Evolutionary conservation across 2,329 filamentous ascomycete genomes (phyloP).

Genomic region (Calonectria crousiana): DNA sequence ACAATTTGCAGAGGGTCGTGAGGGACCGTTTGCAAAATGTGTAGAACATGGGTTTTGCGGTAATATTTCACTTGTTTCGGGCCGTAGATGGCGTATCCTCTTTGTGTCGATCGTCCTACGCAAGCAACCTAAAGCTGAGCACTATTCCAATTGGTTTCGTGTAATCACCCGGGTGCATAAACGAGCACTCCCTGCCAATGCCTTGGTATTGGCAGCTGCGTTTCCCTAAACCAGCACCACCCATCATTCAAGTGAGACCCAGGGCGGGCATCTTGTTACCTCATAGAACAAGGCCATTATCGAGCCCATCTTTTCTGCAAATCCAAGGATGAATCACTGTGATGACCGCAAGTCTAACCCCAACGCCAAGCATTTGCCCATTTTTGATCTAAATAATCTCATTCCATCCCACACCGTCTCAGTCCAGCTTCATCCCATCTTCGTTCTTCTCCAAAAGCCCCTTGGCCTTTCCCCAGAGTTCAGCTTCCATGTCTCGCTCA

Average conservation of each 20-base stretch:
- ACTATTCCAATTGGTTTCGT: neutral
- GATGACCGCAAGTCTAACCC: neutral
- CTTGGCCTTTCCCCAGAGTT: constrained; percentile 73
- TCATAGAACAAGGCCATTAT: neutral
- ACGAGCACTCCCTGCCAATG: neutral
- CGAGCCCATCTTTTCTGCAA: neutral
- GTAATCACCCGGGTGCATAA: neutral
- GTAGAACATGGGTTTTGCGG: neutral
- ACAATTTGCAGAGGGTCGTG: neutral
- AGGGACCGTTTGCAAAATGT: neutral
- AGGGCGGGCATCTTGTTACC: neutral
- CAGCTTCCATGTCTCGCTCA: constrained; percentile 84
- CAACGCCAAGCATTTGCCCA: neutral
- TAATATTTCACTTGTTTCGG: neutral
- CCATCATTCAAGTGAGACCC: neutral
- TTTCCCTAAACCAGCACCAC: neutral
- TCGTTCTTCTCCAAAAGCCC: constrained; percentile 51
- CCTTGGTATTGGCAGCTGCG: neutral
- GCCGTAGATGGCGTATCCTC: neutral
- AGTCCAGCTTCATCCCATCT: constrained; percentile 31
- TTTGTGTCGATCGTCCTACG: neutral
- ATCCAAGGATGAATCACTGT: neutral
- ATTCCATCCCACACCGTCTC: neutral
- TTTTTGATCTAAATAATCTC: neutral
- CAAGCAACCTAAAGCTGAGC: neutral